phyloP scores from a whole-genome alignment of 768 basidiomycete species.

The Lentinula sp. region DNA sequence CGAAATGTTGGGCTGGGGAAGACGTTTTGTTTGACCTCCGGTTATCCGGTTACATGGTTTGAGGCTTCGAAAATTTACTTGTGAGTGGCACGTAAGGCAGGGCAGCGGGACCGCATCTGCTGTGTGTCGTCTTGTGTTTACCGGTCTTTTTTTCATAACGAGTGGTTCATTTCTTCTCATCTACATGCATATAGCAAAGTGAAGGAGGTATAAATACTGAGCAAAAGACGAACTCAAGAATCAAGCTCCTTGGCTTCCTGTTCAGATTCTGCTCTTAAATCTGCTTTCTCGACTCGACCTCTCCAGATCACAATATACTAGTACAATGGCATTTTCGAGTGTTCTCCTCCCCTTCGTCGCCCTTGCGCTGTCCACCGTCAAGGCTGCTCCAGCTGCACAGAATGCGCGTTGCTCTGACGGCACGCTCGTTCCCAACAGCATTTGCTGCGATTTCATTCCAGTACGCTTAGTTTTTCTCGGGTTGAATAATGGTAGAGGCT shows the following conservation, averaged over 20 bases:
- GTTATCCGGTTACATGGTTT: neutral
- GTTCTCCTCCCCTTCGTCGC: neutral
- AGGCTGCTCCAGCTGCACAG: neutral
- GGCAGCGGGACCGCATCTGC: neutral
- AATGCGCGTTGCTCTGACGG: neutral
- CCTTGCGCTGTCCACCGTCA: neutral
- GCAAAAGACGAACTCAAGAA: neutral
- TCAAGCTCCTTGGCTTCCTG: neutral
- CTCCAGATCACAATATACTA: conserved; percentile 9
- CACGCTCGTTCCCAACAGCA: neutral
- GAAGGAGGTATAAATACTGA: neutral
- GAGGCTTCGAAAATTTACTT: neutral
- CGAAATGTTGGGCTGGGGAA: no score
- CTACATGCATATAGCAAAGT: neutral
- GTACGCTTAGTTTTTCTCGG: neutral
- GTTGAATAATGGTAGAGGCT: no score
- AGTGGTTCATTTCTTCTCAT: neutral
- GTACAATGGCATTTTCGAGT: neutral
- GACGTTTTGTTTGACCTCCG: neutral
- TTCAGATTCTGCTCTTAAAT: neutral
- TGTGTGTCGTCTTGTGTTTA: neutral
- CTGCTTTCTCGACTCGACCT: conserved; percentile 7
- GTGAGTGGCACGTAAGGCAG: neutral
- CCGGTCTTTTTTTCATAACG: neutral
- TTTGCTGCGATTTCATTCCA: conserved; percentile 5